Percentiles rank a stretch among this genome's conserved stretches.
Conservation (phyloP, 108 stramenopile genomes). For the Cyclotella choctawhatcheeana region DNA sequence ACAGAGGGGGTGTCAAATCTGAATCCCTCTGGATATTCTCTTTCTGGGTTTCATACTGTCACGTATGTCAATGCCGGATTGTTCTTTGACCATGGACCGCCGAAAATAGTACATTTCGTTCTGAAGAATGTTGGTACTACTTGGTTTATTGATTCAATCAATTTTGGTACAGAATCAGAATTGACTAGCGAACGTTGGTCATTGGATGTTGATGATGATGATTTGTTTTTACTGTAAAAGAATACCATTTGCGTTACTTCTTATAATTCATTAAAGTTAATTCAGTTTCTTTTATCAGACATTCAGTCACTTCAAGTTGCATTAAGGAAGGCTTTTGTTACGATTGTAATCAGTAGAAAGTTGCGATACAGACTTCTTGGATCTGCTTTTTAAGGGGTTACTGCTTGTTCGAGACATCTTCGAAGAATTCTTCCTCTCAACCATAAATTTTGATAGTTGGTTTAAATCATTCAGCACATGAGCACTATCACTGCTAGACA, state of each 20-base stretch:
- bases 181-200: background rate
- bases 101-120: conserved; percentile 47
- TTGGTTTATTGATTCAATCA: conserved; percentile 54
- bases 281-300: background rate
- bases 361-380: background rate
- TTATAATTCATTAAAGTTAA: background rate
- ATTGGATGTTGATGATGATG: background rate
- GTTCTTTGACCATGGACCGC: conserved; percentile 51
- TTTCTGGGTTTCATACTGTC: background rate
- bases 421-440: conserved; percentile 25
- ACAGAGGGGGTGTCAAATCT: conserved; percentile 38
- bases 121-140: conserved; percentile 41
- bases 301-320: background rate
- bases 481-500: conserved; percentile 20
- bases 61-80: conserved; percentile 59
- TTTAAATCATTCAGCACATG: conserved; percentile 40
- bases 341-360: conserved; percentile 12
- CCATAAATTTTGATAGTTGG: conserved; percentile 28
- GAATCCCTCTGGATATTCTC: background rate
- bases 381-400: background rate
- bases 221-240: too few relatives aligned
- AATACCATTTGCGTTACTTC: too few relatives aligned
- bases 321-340: background rate
- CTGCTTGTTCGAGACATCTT: conserved; percentile 8
- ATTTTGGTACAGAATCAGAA: background rate